These are phyloP conservation scores for Apostasia shenzhenica DNA, from an alignment of 106 monocot species.

Conservation along the genomic window DNA sequence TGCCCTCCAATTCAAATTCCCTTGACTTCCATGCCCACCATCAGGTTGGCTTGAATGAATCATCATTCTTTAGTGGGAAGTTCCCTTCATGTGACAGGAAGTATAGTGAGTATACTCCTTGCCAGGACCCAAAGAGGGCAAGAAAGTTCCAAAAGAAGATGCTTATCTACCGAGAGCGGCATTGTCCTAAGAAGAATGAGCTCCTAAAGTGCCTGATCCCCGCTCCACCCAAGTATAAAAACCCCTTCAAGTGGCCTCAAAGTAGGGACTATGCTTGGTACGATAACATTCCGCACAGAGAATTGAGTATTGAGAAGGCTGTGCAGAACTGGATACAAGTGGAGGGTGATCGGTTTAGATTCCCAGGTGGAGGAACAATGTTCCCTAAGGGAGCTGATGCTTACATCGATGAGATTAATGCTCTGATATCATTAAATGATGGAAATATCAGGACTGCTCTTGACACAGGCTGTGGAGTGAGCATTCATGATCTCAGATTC, in stretches of 20 bases:
- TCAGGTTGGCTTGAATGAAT: background rate
- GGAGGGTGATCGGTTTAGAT: slow-evolving; percentile 33
- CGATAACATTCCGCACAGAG: slow-evolving; percentile 50
- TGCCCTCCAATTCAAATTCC: background rate
- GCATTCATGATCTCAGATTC: background rate
- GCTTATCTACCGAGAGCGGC: slow-evolving; percentile 42
- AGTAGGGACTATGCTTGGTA: slow-evolving; percentile 45
- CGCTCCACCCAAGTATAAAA: slow-evolving; percentile 42
- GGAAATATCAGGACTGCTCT: slow-evolving; percentile 44
- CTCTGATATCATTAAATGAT: slow-evolving; percentile 28
- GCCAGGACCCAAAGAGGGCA: slow-evolving; percentile 38
- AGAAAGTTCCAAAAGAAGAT: slow-evolving; percentile 23
- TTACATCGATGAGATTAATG: slow-evolving; percentile 38
- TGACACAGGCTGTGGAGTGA: slow-evolving; percentile 53
- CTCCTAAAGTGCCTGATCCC: slow-evolving; percentile 40
- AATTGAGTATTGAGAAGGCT: slow-evolving; percentile 54
- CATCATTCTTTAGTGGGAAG: background rate
- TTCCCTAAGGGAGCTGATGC: slow-evolving; percentile 40
- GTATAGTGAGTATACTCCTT: slow-evolving; percentile 58
- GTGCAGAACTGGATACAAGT: slow-evolving; percentile 50
- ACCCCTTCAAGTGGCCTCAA: slow-evolving; percentile 51
- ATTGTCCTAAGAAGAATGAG: slow-evolving; percentile 38
- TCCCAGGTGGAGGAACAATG: slow-evolving; percentile 48
- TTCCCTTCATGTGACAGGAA: slow-evolving; percentile 21
- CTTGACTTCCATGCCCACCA: slow-evolving; percentile 12